These are phyloP conservation scores for Akanthomyces dipterigenus DNA, from an alignment of 2,329 filamentous ascomycete species.

Conservation along the genomic window DNA sequence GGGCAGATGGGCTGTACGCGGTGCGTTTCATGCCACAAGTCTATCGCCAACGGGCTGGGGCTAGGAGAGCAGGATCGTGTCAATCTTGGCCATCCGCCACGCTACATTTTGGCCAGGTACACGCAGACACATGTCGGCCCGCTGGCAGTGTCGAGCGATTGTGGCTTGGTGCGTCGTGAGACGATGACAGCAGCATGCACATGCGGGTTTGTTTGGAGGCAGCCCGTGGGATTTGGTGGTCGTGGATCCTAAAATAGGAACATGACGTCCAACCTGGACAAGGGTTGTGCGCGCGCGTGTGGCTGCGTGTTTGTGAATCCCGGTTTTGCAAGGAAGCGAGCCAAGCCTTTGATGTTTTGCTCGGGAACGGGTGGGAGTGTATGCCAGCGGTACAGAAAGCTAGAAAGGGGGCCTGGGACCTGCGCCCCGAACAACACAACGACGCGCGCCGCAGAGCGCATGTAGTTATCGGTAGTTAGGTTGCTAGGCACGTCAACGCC, in stretches of 20 bases:
- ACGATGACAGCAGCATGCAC: slow-evolving; percentile 7
- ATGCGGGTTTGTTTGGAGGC: background rate
- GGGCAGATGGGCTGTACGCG: background rate
- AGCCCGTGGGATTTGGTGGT: background rate
- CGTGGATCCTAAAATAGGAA: background rate
- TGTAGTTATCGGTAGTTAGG: too few relatives aligned
- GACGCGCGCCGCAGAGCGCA: background rate
- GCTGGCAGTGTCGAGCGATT: background rate
- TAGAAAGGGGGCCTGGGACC: too few relatives aligned
- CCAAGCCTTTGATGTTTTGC: background rate
- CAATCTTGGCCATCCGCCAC: background rate
- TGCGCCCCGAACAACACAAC: background rate
- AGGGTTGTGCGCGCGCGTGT: too few relatives aligned
- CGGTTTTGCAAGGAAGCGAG: background rate
- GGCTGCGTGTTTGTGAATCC: background rate
- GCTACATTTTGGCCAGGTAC: background rate
- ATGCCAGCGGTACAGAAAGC: too few relatives aligned
- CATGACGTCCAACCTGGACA: background rate
- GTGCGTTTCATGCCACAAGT: too few relatives aligned
- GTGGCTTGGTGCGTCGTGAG: background rate
- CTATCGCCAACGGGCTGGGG: background rate
- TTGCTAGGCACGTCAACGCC: background rate
- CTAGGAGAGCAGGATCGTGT: background rate
- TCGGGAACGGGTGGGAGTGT: background rate
- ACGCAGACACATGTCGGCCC: background rate